Evolutionary conservation across 257 asterid genomes (phyloP).

Genomic region (Forsythia viridissima): DNA sequence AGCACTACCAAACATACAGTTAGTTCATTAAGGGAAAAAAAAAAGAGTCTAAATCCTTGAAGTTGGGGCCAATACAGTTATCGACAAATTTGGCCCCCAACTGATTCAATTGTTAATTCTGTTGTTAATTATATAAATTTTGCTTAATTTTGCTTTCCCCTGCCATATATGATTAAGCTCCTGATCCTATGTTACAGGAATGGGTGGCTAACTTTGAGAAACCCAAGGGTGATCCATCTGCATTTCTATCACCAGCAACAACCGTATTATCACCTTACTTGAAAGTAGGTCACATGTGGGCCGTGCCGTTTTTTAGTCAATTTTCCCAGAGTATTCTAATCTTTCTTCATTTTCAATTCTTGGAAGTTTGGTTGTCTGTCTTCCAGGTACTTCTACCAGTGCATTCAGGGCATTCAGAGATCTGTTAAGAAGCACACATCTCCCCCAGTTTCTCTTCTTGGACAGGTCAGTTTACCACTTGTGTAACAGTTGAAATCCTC

Average conservation of each 20-base stretch:
- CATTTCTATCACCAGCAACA: conserved; percentile 84
- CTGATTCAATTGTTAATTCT: background rate
- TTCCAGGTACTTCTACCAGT: conserved; percentile 90
- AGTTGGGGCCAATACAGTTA: background rate
- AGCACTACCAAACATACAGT: no score
- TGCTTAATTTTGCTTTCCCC: conserved; percentile 17
- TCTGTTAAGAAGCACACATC: conserved; percentile 69
- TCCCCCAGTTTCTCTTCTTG: conserved; percentile 99
- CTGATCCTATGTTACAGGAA: conserved; percentile 50
- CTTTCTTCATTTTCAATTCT: conserved; percentile 34
- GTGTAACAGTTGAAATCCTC: background rate
- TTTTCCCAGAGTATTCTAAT: conserved; percentile 29
- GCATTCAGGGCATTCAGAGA: conserved; percentile 75
- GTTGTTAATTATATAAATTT: conserved; percentile 1
- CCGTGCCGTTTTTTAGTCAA: conserved; percentile 4
- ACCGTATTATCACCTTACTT: conserved; percentile 90
- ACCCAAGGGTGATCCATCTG: conserved; percentile 96
- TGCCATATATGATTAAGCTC: conserved; percentile 1
- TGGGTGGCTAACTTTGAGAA: conserved; percentile 96
- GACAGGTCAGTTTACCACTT: conserved; percentile 60
- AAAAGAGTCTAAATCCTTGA: background rate
- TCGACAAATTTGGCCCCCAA: background rate
- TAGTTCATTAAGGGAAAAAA: background rate
- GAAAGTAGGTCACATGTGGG: conserved; percentile 55
- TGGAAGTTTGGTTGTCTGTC: conserved; percentile 97